Conservation (phyloP, 2,329 filamentous ascomycete genomes). For the Akanthomyces lecanii region DNA sequence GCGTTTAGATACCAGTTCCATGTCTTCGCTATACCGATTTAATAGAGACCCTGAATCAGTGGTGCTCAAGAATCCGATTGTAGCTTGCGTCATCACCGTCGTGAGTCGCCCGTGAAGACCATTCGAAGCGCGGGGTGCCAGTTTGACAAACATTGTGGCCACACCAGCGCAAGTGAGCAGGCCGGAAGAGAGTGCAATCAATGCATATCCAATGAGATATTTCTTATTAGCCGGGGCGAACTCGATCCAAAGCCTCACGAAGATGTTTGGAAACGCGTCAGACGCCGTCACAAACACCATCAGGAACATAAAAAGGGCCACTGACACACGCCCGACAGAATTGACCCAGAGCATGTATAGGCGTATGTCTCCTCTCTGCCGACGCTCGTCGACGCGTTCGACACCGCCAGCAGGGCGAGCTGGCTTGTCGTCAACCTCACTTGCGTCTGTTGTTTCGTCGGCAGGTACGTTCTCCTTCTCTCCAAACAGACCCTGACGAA, state of each 20-base stretch:
- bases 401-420: not conserved
- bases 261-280: not conserved
- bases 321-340: not conserved
- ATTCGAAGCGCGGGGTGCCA: not conserved
- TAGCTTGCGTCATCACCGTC: not conserved
- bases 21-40: not conserved
- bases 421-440: not conserved
- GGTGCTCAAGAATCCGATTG: not conserved
- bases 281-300: not conserved
- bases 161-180: not conserved
- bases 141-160: not conserved
- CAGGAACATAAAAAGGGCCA: not conserved
- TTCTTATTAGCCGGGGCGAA: not conserved
- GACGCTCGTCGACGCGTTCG: not conserved
- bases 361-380: not conserved
- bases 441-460: not conserved
- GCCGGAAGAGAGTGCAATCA: not conserved
- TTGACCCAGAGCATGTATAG: slow-evolving; percentile 3
- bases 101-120: not conserved
- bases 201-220: not conserved
- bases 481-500: not conserved
- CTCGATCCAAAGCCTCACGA: not conserved
- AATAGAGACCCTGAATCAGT: not conserved
- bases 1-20: not conserved
- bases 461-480: not conserved